Conservation (phyloP, 2,329 filamentous ascomycete genomes). For the Stachybotrys elegans region DNA sequence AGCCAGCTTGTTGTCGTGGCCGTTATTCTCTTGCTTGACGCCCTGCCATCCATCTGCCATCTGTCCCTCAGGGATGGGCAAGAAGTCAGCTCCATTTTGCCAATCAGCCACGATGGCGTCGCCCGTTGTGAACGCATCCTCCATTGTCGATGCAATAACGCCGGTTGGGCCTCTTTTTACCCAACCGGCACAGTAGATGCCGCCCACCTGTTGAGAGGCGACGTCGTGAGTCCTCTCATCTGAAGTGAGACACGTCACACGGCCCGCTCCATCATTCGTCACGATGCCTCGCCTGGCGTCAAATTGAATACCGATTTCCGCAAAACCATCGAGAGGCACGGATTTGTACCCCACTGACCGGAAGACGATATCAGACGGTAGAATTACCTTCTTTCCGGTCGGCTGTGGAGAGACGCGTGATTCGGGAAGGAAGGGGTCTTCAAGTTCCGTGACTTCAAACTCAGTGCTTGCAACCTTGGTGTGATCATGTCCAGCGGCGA, state of each 20-base stretch:
- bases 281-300: conserved; percentile 70
- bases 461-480: conserved; percentile 56
- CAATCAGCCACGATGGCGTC: conserved; percentile 82
- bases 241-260: conserved; percentile 47
- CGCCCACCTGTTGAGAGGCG: conserved; percentile 46
- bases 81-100: conserved; percentile 38
- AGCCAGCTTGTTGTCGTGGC: conserved; percentile 48
- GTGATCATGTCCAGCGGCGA: conserved; percentile 39
- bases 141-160: conserved; percentile 94
- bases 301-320: conserved; percentile 71
- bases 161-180: conserved; percentile 92
- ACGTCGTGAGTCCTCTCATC: conserved; percentile 19
- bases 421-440: conserved; percentile 47
- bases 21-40: conserved; percentile 56
- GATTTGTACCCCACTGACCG: conserved; percentile 95
- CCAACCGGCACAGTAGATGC: conserved; percentile 93
- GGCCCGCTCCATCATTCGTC: conserved; percentile 74
- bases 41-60: conserved; percentile 66
- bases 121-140: conserved; percentile 84
- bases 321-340: conserved; percentile 68
- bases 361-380: conserved; percentile 73
- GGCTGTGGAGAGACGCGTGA: conserved; percentile 42
- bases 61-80: conserved; percentile 15
- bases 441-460: conserved; percentile 59
- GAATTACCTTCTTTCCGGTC: conserved; percentile 42